These are phyloP conservation scores for Suillus weaverae DNA, from an alignment of 768 basidiomycete genomes.

Conservation along the genomic window DNA sequence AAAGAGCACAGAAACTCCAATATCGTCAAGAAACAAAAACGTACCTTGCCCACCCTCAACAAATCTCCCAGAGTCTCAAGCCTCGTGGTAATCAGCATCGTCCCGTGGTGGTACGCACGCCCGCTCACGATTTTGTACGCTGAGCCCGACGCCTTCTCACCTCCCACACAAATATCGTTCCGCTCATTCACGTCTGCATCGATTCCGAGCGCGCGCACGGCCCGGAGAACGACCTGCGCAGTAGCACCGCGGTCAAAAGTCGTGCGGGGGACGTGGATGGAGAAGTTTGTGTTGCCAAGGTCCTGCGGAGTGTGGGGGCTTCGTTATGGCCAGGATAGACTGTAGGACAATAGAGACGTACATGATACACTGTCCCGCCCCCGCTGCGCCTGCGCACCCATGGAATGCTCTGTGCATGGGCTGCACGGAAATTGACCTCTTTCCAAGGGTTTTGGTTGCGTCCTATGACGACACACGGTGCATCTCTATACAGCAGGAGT, in stretches of 20 bases:
- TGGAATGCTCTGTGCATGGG: conserved; percentile 56
- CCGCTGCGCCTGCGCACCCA: conserved; percentile 87
- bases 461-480: conserved; percentile 89
- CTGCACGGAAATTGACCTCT: conserved; percentile 76
- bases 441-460: conserved; percentile 99
- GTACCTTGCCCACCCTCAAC: conserved; percentile 65
- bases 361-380: conserved; percentile 96
- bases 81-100: conserved; percentile 90
- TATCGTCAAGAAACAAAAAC: conserved; percentile 12
- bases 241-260: conserved; percentile 81
- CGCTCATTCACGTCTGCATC: conserved; percentile 82
- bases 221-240: conserved; percentile 72
- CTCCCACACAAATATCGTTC: conserved; percentile 86
- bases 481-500: conserved; percentile 84
- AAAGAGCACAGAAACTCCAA: not conserved
- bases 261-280: conserved; percentile 81
- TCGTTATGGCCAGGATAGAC: not conserved
- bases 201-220: conserved; percentile 74
- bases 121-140: conserved; percentile 93
- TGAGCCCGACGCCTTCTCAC: conserved; percentile 94
- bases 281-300: conserved; percentile 95
- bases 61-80: conserved; percentile 72
- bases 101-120: conserved; percentile 96
- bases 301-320: conserved; percentile 55
- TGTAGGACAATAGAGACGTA: conserved; percentile 39